A percentile compares a stretch with the other conserved stretches of the same genome.
Conservation (phyloP, 129 eudicot genomes). For the Kitagawia praeruptora region DNA sequence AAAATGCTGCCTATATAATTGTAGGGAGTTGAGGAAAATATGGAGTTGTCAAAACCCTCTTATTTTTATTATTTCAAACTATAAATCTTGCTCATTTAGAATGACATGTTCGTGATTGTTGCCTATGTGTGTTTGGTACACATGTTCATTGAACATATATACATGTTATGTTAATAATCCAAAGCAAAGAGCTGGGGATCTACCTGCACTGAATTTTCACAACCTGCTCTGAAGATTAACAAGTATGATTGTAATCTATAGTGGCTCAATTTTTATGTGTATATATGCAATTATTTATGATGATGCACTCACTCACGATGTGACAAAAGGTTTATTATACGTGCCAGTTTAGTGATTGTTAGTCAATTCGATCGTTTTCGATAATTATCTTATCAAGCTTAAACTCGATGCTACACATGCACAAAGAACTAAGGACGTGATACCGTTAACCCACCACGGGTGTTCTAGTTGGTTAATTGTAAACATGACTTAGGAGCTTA, state of each 20-base stretch:
- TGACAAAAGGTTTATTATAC: not conserved
- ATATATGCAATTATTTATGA: not conserved
- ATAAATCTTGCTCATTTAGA: too few species aligned
- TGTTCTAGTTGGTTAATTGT: too few species aligned
- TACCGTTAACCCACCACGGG: too few species aligned
- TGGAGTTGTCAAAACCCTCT: not conserved
- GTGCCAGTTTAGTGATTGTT: not conserved
- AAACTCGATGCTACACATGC: not conserved
- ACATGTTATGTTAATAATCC: too few species aligned
- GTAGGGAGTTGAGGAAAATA: constrained; percentile 5
- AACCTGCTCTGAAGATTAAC: not conserved
- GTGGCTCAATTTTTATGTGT: not conserved
- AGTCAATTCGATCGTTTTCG: not conserved
- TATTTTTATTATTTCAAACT: too few species aligned
- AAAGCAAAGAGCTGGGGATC: not conserved
- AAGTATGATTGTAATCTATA: not conserved
- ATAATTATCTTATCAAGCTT: not conserved
- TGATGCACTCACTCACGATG: not conserved
- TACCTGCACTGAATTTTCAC: not conserved
- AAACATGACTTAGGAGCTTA: too few species aligned
- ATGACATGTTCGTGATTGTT: not conserved
- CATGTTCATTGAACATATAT: not conserved
- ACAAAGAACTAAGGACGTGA: not conserved
- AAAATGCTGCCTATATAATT: not conserved
- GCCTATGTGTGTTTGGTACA: not conserved